A percentile compares a stretch with the other conserved stretches of the same genome.
Evolutionary conservation across 2,329 filamentous ascomycete species (phyloP).

Genomic region (Alternaria gaisen): DNA sequence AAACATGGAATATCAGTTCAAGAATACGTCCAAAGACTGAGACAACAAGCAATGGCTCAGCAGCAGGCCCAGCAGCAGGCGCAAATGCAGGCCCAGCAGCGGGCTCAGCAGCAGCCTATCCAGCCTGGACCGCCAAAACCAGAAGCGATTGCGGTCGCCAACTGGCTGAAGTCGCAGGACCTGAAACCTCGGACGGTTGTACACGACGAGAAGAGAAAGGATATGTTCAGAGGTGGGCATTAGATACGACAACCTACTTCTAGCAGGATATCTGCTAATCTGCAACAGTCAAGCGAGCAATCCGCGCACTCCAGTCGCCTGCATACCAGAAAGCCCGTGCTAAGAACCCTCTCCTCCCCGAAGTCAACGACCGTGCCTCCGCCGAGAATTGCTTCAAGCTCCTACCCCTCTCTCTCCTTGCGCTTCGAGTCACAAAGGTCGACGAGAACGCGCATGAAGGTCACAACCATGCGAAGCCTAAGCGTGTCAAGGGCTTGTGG

Average conservation of each 20-base stretch:
- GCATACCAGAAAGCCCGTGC: constrained; percentile 88
- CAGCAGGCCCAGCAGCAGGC: constrained; percentile 65
- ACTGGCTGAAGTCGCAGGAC: constrained; percentile 83
- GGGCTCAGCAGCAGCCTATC: constrained; percentile 66
- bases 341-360: constrained; percentile 89
- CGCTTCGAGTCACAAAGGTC: constrained; percentile 84
- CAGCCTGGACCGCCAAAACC: constrained; percentile 85
- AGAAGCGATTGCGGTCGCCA: constrained; percentile 85
- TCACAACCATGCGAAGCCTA: constrained; percentile 65
- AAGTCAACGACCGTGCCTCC: constrained; percentile 85
- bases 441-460: constrained; percentile 78
- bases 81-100: constrained; percentile 37
- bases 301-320: constrained; percentile 86
- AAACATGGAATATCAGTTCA: constrained; percentile 85
- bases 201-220: constrained; percentile 93
- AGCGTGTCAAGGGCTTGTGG: constrained; percentile 95
- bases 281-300: constrained; percentile 85
- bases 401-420: constrained; percentile 91
- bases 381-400: constrained; percentile 96
- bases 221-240: constrained; percentile 88
- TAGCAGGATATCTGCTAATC: constrained; percentile 2
- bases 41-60: constrained; percentile 64
- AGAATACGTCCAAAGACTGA: constrained; percentile 73
- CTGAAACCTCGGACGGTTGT: constrained; percentile 92
- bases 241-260: too few species aligned